These are phyloP conservation scores for Lachnellula occidentalis DNA, from an alignment of 2,329 filamentous ascomycete genomes.

Conservation along the genomic window DNA sequence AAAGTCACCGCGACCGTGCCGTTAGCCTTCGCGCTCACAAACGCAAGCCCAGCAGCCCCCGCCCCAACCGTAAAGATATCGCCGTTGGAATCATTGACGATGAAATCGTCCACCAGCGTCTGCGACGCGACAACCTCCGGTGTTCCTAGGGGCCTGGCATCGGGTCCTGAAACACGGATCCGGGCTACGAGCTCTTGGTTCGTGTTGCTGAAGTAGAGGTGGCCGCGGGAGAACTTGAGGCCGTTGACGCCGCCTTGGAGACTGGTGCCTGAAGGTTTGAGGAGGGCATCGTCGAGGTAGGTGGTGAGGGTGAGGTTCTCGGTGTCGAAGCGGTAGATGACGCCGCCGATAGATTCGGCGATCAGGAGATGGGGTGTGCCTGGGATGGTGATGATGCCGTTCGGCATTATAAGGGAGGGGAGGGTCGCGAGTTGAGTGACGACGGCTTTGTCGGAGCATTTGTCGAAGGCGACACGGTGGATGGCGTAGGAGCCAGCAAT, in stretches of 20 bases:
- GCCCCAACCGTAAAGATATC: not conserved
- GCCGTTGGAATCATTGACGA: not conserved
- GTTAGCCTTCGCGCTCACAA: not conserved
- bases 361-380: constrained; percentile 2
- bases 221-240: constrained; percentile 1
- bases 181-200: constrained; percentile 2
- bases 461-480: not conserved
- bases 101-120: constrained; percentile 4
- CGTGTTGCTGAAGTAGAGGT: constrained; percentile 4
- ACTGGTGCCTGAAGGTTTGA: not conserved
- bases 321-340: not conserved
- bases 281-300: constrained; percentile 4
- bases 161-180: not conserved
- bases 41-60: not conserved
- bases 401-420: not conserved
- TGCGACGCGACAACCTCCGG: not conserved
- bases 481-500: not conserved
- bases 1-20: not conserved
- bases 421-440: not conserved
- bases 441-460: not conserved
- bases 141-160: not conserved
- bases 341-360: not conserved
- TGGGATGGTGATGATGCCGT: constrained; percentile 2
- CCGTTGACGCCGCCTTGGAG: constrained; percentile 1
- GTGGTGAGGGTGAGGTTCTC: not conserved